Conservation (phyloP, 192 early-diverging fungal species). For the Radiomyces spectabilis region DNA sequence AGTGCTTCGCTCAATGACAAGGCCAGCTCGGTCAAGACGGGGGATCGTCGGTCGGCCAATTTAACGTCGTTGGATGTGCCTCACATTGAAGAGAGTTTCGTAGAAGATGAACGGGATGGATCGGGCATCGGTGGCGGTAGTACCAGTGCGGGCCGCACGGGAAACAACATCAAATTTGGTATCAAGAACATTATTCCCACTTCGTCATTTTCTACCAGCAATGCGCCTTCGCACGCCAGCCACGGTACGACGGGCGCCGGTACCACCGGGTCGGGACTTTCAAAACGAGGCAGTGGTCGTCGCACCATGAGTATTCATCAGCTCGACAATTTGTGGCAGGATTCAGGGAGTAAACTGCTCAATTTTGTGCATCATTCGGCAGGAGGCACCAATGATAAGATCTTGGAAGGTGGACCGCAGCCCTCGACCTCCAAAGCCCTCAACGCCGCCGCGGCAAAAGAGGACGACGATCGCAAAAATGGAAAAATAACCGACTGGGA, state of each 20-base stretch:
- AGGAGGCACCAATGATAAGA: not conserved
- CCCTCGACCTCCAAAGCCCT: slow-evolving; percentile 1
- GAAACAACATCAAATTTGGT: slow-evolving; percentile 7
- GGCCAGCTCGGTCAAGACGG: slow-evolving; percentile 3
- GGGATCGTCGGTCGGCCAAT: slow-evolving; percentile 1
- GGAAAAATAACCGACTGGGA: slow-evolving; percentile 13
- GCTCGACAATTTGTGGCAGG: slow-evolving; percentile 16
- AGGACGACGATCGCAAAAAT: not conserved
- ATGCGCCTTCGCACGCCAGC: not conserved
- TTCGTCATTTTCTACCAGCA: slow-evolving; percentile 2
- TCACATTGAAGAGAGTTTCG: not conserved
- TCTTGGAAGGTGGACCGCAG: not conserved
- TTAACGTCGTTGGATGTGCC: not conserved
- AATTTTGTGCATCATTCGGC: slow-evolving; percentile 17
- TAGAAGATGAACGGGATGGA: not conserved
- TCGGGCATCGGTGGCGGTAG: too few relatives aligned
- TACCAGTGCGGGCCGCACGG: not conserved
- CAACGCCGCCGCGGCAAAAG: not conserved
- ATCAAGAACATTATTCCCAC: slow-evolving; percentile 16
- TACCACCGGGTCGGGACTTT: not conserved
- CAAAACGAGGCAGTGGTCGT: slow-evolving; percentile 1
- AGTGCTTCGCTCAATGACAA: slow-evolving; percentile 1
- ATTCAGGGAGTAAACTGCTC: slow-evolving; percentile 15
- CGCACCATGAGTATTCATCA: slow-evolving; percentile 22
- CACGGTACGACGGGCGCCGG: not conserved